Conservation (phyloP, 139 green algal genomes). For the Micractinium conductrix region DNA sequence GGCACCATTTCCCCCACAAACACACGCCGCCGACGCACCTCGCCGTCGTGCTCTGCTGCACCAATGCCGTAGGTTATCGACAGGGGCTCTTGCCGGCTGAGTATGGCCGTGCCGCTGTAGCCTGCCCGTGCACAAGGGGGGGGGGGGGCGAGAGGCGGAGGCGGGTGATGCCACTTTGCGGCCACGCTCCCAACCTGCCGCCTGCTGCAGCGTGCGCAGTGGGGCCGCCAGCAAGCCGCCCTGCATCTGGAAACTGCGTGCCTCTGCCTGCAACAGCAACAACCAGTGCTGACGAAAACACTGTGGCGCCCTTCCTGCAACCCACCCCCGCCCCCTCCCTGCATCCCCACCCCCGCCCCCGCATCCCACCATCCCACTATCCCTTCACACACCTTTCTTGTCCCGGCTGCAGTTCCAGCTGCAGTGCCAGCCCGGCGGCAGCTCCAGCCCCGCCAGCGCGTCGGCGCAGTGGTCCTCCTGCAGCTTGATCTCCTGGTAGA, state of each 20-base stretch:
- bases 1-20: not conserved
- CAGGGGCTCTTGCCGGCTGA: conserved; percentile 52
- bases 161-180: not conserved
- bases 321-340: not conserved
- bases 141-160: not conserved
- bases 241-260: not conserved
- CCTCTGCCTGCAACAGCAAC: not conserved
- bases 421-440: conserved; percentile 52
- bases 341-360: no score
- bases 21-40: conserved; percentile 3
- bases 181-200: no score
- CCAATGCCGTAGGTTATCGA: conserved; percentile 32
- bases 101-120: conserved; percentile 74
- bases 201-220: no score
- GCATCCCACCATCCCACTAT: no score
- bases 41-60: conserved; percentile 48
- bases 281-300: no score
- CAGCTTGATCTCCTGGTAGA: conserved; percentile 85
- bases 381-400: conserved; percentile 53
- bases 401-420: conserved; percentile 62
- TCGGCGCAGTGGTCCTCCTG: conserved; percentile 54
- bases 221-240: not conserved
- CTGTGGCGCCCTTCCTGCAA: no score
- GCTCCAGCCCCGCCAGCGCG: conserved; percentile 27
- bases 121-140: conserved; percentile 7